A percentile compares a stretch with the other conserved stretches of the same genome.
These are phyloP conservation scores for Urostyla sp. DNA, from an alignment of 73 alveolate species.

Conservation along the genomic window DNA sequence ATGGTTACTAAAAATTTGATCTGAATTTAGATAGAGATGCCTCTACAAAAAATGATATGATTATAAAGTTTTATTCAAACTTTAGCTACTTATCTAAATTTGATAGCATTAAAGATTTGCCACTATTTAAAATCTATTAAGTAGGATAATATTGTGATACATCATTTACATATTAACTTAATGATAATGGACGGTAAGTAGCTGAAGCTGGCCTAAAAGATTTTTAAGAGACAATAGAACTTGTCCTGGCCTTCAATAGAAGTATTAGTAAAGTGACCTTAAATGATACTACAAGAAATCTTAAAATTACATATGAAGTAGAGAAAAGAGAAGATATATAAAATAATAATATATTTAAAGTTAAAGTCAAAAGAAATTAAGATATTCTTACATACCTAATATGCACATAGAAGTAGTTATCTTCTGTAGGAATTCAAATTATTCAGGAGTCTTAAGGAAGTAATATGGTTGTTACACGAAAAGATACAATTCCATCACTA, in stretches of 20 bases:
- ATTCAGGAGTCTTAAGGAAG: not conserved
- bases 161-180: not conserved
- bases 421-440: no score
- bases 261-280: not conserved
- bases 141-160: not conserved
- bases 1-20: not conserved
- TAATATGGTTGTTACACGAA: not conserved
- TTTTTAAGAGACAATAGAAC: not conserved
- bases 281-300: not conserved
- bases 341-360: no score
- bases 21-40: slow-evolving; percentile 7
- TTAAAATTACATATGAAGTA: not conserved
- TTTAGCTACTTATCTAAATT: not conserved
- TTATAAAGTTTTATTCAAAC: not conserved
- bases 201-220: not conserved
- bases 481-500: not conserved
- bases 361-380: no score
- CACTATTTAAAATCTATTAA: not conserved
- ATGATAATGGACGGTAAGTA: not conserved
- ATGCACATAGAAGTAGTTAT: no score
- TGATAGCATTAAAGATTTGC: not conserved
- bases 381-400: no score
- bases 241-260: not conserved
- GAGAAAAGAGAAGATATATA: no score
- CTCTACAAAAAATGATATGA: not conserved